Percentiles rank a stretch among this genome's conserved stretches.
These are phyloP conservation scores for Cupressus sempervirens DNA, from an alignment of 75 land plant species.

Conservation along the genomic window DNA sequence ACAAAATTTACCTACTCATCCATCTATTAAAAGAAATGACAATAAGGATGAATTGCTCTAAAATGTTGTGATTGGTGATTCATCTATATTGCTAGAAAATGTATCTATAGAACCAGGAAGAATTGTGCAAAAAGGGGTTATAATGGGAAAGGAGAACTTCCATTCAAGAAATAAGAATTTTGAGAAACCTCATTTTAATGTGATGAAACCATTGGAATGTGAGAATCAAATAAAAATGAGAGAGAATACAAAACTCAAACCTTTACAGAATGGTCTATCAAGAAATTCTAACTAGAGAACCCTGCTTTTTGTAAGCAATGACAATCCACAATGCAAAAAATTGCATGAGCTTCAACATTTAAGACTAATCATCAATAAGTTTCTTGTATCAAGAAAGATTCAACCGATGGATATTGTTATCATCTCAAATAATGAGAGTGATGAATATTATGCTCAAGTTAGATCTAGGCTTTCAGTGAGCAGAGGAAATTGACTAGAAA, in stretches of 20 bases:
- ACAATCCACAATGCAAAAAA: not conserved
- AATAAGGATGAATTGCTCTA: not conserved
- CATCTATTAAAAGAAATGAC: not conserved
- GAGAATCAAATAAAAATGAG: not conserved
- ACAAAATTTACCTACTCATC: not conserved
- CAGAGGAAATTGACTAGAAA: constrained; percentile 9
- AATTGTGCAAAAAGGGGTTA: not conserved
- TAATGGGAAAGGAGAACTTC: not conserved
- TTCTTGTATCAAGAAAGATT: no score
- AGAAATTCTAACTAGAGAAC: not conserved
- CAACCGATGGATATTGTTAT: constrained; percentile 15
- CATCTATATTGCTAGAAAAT: not conserved
- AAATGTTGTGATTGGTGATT: not conserved
- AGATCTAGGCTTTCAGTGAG: constrained; percentile 10
- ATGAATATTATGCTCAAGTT: constrained; percentile 15
- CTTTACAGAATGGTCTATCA: not conserved
- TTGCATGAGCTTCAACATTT: no score
- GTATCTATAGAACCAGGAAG: not conserved
- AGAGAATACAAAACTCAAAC: not conserved
- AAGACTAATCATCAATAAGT: no score
- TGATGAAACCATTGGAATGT: not conserved
- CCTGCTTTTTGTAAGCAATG: not conserved
- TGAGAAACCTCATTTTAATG: not conserved
- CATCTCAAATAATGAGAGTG: constrained; percentile 29
- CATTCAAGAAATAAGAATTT: not conserved